These are phyloP conservation scores for Oryza brachyantha DNA, from an alignment of 176 grass and related monocot species.

Conservation along the genomic window DNA sequence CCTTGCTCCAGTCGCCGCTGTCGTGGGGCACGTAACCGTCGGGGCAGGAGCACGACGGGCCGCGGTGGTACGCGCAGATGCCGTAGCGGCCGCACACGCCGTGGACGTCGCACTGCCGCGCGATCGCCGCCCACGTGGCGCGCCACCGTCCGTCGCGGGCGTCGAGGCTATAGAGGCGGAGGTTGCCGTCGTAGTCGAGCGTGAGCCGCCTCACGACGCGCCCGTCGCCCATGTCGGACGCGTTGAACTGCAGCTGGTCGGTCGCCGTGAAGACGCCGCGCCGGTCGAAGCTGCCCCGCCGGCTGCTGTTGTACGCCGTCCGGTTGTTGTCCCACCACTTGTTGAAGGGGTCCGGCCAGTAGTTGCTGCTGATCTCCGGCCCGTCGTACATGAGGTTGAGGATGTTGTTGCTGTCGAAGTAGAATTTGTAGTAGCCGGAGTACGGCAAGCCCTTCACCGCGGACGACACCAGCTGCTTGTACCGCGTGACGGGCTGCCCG, in stretches of 20 bases:
- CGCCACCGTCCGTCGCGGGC: conserved; percentile 29
- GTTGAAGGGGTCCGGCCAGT: conserved; percentile 55
- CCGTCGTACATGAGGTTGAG: conserved; percentile 64
- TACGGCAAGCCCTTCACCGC: conserved; percentile 34
- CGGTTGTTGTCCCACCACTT: conserved; percentile 54
- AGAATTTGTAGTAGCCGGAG: conserved; percentile 57
- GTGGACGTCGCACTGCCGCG: conserved; percentile 53
- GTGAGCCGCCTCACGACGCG: conserved; percentile 53
- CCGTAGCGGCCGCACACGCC: conserved; percentile 53
- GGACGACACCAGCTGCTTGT: conserved; percentile 51
- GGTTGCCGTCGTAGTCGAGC: conserved; percentile 79
- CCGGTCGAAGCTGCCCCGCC: conserved; percentile 37
- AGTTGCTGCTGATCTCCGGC: conserved; percentile 61
- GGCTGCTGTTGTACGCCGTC: conserved; percentile 56
- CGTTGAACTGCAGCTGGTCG: conserved; percentile 44
- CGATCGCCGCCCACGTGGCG: conserved; percentile 48
- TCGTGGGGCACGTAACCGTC: conserved; percentile 41
- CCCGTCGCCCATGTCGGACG: conserved; percentile 45
- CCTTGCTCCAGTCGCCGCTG: conserved; percentile 60
- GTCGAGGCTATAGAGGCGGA: too few species aligned
- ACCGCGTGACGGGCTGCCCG: conserved; percentile 52
- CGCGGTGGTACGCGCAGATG: conserved; percentile 41
- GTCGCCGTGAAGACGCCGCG: conserved; percentile 47
- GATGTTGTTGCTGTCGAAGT: conserved; percentile 68
- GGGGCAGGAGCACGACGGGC: conserved; percentile 41